These are phyloP conservation scores for Pseudomonodictys pantanalensis DNA, from an alignment of 495 filamentous ascomycete genomes.

Conservation along the genomic window DNA sequence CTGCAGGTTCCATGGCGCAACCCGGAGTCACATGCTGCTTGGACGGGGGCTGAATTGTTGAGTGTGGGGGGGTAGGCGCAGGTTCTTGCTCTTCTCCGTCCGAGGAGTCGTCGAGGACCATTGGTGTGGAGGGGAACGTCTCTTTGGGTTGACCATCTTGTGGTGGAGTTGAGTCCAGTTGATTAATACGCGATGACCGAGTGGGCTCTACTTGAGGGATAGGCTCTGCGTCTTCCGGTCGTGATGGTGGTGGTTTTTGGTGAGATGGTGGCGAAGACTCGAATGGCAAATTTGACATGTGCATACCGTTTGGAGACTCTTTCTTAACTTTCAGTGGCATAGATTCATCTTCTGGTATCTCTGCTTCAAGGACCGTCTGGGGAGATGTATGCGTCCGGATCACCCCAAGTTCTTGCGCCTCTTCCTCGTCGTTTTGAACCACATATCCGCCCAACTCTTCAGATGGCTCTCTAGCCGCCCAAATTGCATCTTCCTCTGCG, in stretches of 20 bases:
- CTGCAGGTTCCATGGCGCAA: neutral
- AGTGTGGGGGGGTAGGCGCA: conserved; percentile 2
- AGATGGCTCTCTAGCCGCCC: conserved; percentile 2
- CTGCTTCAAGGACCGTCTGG: neutral
- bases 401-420: conserved; percentile 5
- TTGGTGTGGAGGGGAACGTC: conserved; percentile 1
- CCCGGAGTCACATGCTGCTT: neutral
- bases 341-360: neutral
- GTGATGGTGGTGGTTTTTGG: neutral
- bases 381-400: neutral
- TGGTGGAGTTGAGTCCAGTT: neutral
- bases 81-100: conserved; percentile 10
- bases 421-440: neutral
- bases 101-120: conserved; percentile 15
- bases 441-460: conserved; percentile 3
- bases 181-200: neutral
- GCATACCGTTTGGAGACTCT: neutral
- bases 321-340: neutral
- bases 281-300: neutral
- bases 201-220: neutral
- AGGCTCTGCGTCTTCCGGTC: neutral
- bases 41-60: neutral
- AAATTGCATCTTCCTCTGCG: conserved; percentile 5
- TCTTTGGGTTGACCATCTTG: neutral
- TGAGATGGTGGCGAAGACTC: neutral